A percentile compares a stretch with the other conserved stretches of the same genome.
These are phyloP conservation scores for Pogostemon cablin DNA, from an alignment of 257 asterid genomes.

Conservation along the genomic window DNA sequence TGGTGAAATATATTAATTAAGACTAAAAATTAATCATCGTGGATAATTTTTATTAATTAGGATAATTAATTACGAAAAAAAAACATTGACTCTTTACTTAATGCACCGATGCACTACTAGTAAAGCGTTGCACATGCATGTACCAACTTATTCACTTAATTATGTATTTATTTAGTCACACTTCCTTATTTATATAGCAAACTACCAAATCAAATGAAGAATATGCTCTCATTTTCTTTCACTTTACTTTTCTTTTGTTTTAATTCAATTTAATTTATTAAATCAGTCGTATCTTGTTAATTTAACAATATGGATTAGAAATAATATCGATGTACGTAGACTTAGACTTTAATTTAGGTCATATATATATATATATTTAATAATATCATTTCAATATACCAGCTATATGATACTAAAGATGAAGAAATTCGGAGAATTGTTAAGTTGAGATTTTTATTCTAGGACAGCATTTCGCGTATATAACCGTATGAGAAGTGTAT, in stretches of 20 bases:
- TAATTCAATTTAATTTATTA: neutral
- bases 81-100: slow-evolving; percentile 12
- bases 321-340: too few species aligned
- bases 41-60: slow-evolving; percentile 3
- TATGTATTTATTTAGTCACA: neutral
- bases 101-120: slow-evolving; percentile 1
- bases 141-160: slow-evolving; percentile 32
- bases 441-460: too few species aligned
- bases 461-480: too few species aligned
- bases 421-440: too few species aligned
- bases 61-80: neutral
- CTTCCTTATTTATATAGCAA: slow-evolving; percentile 11
- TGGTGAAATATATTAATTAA: slow-evolving; percentile 16
- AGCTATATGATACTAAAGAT: too few species aligned
- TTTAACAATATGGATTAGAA: too few species aligned
- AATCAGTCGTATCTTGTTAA: neutral
- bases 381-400: too few species aligned
- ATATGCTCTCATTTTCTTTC: slow-evolving; percentile 6
- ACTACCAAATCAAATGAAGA: slow-evolving; percentile 31
- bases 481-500: too few species aligned
- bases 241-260: neutral
- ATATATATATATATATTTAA: too few species aligned
- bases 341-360: too few species aligned
- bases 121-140: slow-evolving; percentile 32
- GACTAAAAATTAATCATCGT: slow-evolving; percentile 1